phyloP scores from a whole-genome alignment of 2,329 filamentous ascomycete species.

The Microdochium bolleyi region DNA sequence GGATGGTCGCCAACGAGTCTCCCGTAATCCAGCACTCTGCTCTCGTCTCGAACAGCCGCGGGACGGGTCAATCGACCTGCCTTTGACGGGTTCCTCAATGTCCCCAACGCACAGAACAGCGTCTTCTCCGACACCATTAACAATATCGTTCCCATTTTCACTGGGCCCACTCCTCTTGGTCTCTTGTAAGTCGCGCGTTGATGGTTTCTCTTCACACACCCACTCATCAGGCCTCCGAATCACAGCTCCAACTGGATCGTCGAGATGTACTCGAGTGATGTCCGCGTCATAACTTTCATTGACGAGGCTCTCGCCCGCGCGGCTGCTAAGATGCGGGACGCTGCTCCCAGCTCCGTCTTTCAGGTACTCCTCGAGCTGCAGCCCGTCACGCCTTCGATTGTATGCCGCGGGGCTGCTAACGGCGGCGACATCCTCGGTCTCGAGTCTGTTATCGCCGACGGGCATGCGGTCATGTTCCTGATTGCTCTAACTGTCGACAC shows the following conservation, averaged over 20 bases:
- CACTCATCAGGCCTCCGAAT: not conserved
- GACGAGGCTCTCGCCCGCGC: slow-evolving; percentile 13
- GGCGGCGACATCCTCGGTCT: slow-evolving; percentile 25
- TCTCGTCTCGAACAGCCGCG: slow-evolving; percentile 22
- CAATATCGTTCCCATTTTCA: slow-evolving; percentile 13
- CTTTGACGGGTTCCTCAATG: slow-evolving; percentile 18
- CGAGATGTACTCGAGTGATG: slow-evolving; percentile 17
- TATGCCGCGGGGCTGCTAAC: slow-evolving; percentile 9
- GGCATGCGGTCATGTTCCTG: slow-evolving; percentile 26
- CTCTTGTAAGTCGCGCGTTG: too few species aligned
- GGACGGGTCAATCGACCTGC: slow-evolving; percentile 15
- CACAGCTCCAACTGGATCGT: slow-evolving; percentile 22
- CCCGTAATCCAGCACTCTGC: too few species aligned
- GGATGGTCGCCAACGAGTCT: slow-evolving; percentile 22
- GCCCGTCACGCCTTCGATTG: slow-evolving; percentile 19
- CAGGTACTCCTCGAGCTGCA: slow-evolving; percentile 20
- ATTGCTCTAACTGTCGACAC: slow-evolving; percentile 29
- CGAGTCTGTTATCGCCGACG: slow-evolving; percentile 23
- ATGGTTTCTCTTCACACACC: not conserved
- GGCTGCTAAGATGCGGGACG: slow-evolving; percentile 1
- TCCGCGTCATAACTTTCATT: slow-evolving; percentile 17
- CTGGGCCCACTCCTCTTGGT: slow-evolving; percentile 17
- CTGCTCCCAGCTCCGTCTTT: slow-evolving; percentile 6
- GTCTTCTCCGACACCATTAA: not conserved
- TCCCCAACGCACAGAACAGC: slow-evolving; percentile 15